Evolutionary conservation across 2,329 filamentous ascomycete genomes (phyloP), one percentile per base, ranked within the genome.

Genomic region (Uncinocarpus reesii): DNA sequence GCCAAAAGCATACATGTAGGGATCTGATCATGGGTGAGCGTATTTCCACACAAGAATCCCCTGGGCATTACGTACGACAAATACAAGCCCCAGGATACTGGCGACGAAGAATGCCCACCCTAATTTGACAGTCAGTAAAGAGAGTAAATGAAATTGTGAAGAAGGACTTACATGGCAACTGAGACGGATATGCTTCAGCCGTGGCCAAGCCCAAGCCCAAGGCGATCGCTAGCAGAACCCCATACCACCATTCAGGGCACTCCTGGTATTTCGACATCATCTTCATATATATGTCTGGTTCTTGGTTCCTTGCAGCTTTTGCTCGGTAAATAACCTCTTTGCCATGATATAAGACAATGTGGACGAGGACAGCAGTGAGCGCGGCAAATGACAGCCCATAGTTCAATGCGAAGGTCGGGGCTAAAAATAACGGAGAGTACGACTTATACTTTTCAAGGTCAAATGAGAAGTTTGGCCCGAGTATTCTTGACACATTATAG

Each of bases 301-400:
- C 60, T 18, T 68, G 77, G 6, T 60, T 72, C 7, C 21, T 45
- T 23, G 36, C 38, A 4, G 73, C 75, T 49, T 68, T 73, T 58
- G 78, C 80, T 52, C 81, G 80, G 35, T 66, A 67, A 77, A 78
- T 80, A 43, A 86, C 80, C 44, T 80, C 77, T 53, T 77, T 71
- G 29, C 83, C 75, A 52, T 86, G 78, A 62, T 84, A 78, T 3
- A 87, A 67, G 51, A 70, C 77, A 0, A 78, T 83, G 57, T 86
- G 78, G 0, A 84, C 73, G n/a, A 87, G 64, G 1, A 87, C 72
- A 0, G 82, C 76, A 0, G 82, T 70, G 32, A 86, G 83, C 42
- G 81, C 76, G 2, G 84, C 83, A 59, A 87, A 87, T 0, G 80
- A 84, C 1, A 86, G 65, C 0, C 82, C 83, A 56, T 87, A 87